Conservation (phyloP, 805 yeast genomes). For the Starmera dryadoides region DNA sequence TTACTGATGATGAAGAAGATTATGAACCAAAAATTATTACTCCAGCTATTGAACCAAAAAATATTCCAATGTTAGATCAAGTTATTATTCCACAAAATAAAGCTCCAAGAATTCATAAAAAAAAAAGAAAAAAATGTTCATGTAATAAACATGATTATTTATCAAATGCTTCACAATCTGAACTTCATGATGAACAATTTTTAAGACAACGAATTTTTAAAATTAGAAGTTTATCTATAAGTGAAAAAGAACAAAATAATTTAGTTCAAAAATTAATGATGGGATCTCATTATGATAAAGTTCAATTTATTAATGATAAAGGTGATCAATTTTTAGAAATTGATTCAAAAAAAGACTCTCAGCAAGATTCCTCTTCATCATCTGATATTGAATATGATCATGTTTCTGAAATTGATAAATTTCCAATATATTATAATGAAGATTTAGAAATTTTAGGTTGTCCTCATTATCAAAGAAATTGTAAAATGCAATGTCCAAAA, state of each 20-base stretch:
- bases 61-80: constrained; percentile 42
- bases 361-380: too few relatives aligned
- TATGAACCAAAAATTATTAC: constrained; percentile 53
- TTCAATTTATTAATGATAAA: constrained; percentile 24
- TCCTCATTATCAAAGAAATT: constrained; percentile 72
- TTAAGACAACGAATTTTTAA: constrained; percentile 44
- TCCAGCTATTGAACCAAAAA: constrained; percentile 38
- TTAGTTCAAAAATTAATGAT: constrained; percentile 62
- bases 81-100: constrained; percentile 42
- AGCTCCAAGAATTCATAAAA: constrained; percentile 13
- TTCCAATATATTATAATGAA: constrained; percentile 40
- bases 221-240: constrained; percentile 14
- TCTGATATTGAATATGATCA: too few relatives aligned
- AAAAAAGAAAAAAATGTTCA: constrained; percentile 5
- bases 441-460: constrained; percentile 58
- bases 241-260: constrained; percentile 18
- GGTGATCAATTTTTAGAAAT: constrained; percentile 20
- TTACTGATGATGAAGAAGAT: constrained; percentile 32
- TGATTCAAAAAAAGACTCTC: constrained; percentile 8
- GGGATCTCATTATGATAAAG: constrained; percentile 52
- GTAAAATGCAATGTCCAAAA: constrained; percentile 73
- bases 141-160: constrained; percentile 1
- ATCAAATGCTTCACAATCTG: constrained; percentile 9
- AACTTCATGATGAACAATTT: constrained; percentile 19
- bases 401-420: too few relatives aligned